A percentile compares a stretch with the other conserved stretches of the same genome.
These are phyloP conservation scores for Endothia cerciana DNA, from an alignment of 2,329 filamentous ascomycete species.

Conservation along the genomic window DNA sequence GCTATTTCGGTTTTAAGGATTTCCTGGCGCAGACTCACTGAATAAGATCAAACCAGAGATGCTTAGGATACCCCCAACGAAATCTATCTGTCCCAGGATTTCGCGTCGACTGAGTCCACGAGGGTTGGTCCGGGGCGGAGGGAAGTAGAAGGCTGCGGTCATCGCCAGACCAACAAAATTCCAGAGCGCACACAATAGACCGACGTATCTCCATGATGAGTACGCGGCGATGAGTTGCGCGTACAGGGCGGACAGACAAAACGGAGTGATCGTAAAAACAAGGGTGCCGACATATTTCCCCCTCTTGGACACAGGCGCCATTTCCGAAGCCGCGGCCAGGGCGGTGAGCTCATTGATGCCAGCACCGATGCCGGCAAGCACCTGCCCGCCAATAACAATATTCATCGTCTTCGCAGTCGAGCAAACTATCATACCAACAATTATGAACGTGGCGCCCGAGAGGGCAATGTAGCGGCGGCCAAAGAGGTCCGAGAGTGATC, in stretches of 20 bases:
- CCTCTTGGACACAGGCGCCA: conserved; percentile 67
- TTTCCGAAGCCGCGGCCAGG: conserved; percentile 68
- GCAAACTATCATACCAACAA: conserved; percentile 63
- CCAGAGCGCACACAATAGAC: conserved; percentile 56
- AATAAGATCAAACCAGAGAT: conserved; percentile 55
- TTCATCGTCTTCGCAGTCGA: conserved; percentile 63
- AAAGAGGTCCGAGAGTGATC: conserved; percentile 65
- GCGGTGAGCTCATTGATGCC: conserved; percentile 72
- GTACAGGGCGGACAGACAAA: conserved; percentile 65
- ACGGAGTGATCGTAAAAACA: conserved; percentile 65
- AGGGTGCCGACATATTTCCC: conserved; percentile 65
- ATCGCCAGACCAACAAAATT: conserved; percentile 55
- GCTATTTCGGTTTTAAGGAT: too few relatives aligned
- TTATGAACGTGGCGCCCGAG: conserved; percentile 55
- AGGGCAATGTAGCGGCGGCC: conserved; percentile 64
- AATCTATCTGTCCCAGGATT: conserved; percentile 52
- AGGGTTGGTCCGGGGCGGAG: conserved; percentile 51
- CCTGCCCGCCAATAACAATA: conserved; percentile 61
- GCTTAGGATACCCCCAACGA: conserved; percentile 53
- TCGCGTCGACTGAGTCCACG: conserved; percentile 43
- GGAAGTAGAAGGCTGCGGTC: conserved; percentile 56
- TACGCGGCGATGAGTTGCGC: conserved; percentile 55
- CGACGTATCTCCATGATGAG: conserved; percentile 59
- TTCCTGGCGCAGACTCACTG: conserved; percentile 17
- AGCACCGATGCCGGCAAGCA: conserved; percentile 65